Conservation (phyloP, 2,329 filamentous ascomycete species). For the Magnaporthiopsis incrustans region DNA sequence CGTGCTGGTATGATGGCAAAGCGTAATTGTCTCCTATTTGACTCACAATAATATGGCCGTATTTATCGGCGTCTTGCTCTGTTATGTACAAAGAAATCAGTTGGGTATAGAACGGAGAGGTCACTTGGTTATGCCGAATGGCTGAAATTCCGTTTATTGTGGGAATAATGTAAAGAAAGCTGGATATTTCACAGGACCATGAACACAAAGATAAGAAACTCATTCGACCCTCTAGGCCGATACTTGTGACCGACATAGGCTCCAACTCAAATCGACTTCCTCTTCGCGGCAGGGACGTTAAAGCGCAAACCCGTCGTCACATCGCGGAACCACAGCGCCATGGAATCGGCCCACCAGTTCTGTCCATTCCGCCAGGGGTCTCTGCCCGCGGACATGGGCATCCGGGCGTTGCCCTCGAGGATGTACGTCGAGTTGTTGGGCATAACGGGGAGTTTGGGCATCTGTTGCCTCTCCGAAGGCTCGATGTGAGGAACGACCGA, state of each 20-base stretch:
- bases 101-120: no score
- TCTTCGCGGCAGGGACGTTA: background rate
- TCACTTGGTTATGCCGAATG: no score
- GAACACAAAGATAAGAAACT: background rate
- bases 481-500: conserved; percentile 17
- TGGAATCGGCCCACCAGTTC: conserved; percentile 18
- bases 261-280: background rate
- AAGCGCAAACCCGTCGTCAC: background rate
- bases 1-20: no score
- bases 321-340: conserved; percentile 2
- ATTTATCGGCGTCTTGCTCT: no score
- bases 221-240: background rate
- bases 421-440: conserved; percentile 20
- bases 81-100: no score
- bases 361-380: conserved; percentile 21
- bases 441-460: conserved; percentile 16
- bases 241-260: background rate
- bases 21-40: no score
- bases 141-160: no score
- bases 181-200: background rate
- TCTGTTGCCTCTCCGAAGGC: conserved; percentile 10
- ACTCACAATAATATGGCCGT: no score
- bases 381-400: conserved; percentile 17
- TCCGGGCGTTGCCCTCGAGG: conserved; percentile 15
- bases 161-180: no score